Conservation (phyloP, 805 yeast species). For the Barnettozyma wickerhamii region DNA sequence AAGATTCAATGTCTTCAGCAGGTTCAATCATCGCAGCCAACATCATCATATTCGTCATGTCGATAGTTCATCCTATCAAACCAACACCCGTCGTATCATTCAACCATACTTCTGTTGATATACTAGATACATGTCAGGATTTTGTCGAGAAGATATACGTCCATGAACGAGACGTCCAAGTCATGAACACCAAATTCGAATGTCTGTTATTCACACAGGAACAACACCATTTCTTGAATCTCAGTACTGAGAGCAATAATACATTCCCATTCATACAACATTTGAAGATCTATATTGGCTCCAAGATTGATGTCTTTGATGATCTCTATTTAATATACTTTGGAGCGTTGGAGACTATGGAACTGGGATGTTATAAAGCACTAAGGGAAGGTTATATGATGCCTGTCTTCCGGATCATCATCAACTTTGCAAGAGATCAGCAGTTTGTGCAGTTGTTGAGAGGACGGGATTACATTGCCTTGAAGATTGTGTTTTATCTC, state of each 20-base stretch:
- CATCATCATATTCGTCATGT: constrained; percentile 18
- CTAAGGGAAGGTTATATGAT: constrained; percentile 17
- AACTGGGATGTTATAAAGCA: constrained; percentile 17
- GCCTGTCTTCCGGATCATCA: constrained; percentile 16
- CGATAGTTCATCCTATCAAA: constrained; percentile 20
- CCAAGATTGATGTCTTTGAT: constrained; percentile 1
- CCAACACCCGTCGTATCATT: constrained; percentile 10
- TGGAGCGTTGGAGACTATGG: constrained; percentile 13
- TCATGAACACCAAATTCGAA: constrained; percentile 13
- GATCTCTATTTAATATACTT: constrained; percentile 7
- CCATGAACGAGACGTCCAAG: not conserved
- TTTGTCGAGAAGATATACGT: constrained; percentile 6
- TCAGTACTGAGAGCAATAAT: not conserved
- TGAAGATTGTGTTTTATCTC: constrained; percentile 20
- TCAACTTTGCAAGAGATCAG: constrained; percentile 8
- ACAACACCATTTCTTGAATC: constrained; percentile 8
- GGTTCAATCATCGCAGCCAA: constrained; percentile 17
- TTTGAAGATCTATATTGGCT: constrained; percentile 12
- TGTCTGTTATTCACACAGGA: constrained; percentile 14
- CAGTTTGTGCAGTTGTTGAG: constrained; percentile 13
- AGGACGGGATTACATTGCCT: constrained; percentile 14
- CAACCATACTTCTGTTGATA: constrained; percentile 9
- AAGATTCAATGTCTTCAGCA: no score
- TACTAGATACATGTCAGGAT: constrained; percentile 15
- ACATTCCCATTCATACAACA: constrained; percentile 16